Conservation (phyloP, 768 basidiomycete species). For the Boletus sensibilis region DNA sequence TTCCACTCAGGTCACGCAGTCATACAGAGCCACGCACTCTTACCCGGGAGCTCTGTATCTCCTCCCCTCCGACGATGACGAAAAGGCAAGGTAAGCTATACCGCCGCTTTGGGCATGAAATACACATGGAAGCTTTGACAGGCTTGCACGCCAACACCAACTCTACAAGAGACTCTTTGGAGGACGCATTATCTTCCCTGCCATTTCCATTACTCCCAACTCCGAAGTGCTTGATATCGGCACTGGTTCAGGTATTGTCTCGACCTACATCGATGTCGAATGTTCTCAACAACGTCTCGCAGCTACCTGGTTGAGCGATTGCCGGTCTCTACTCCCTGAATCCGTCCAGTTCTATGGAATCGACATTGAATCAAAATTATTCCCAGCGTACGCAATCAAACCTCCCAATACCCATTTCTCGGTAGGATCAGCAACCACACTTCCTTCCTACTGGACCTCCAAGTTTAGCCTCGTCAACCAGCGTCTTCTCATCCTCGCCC, state of each 20-base stretch:
- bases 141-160: slow-evolving; percentile 20
- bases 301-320: slow-evolving; percentile 22
- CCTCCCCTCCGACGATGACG: slow-evolving; percentile 24
- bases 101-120: not conserved
- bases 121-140: not conserved
- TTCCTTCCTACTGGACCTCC: slow-evolving; percentile 31
- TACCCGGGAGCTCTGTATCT: slow-evolving; percentile 21
- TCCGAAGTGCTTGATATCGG: slow-evolving; percentile 24
- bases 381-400: not conserved
- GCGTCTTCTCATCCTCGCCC: slow-evolving; percentile 31
- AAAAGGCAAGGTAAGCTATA: slow-evolving; percentile 12
- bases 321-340: slow-evolving; percentile 7
- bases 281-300: not conserved
- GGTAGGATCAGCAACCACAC: slow-evolving; percentile 10
- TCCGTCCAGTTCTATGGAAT: slow-evolving; percentile 22
- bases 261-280: not conserved
- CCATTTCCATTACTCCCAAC: not conserved
- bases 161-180: slow-evolving; percentile 17
- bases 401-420: slow-evolving; percentile 13
- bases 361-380: slow-evolving; percentile 22
- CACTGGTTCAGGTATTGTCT: slow-evolving; percentile 20
- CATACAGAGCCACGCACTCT: slow-evolving; percentile 11
- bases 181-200: slow-evolving; percentile 17
- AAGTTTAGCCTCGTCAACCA: slow-evolving; percentile 34
- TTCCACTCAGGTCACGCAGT: not conserved